Evolutionary conservation across 2,329 filamentous ascomycete species (phyloP), one percentile per base, ranked within the genome.

Genomic region (Mollisiaceae sp.): DNA sequence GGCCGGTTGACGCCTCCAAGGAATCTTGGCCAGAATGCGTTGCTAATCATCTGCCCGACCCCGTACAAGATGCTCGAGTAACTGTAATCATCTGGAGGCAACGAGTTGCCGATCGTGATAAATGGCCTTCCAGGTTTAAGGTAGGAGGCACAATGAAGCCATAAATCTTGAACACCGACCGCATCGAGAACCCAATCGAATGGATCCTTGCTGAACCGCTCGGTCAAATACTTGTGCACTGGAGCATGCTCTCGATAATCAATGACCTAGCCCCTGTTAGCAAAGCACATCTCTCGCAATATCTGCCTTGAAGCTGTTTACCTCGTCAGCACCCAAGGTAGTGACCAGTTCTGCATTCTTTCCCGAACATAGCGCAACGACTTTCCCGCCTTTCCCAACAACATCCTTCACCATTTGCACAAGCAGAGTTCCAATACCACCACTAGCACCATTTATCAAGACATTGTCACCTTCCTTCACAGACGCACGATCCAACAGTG

Each of bases 371-470:
- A 85, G 78, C 0, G 75, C 83, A 0, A 80, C 79, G 1, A 86
- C 78, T 58, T 75, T 72, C 2, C 82, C 83, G 0, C 76, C 73
- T 60, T 75, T 67, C 47, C 80, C 77, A 67, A 82, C 77, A n/a
- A 69, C 73, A 15, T 75, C 35, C 35, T 50, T 75, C 54, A 72
- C 75, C 75, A 83, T 78, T 74, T 85, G 83, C 56, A 83, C 74
- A 1, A 79, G 75, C 59, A 84, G 69, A 22, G 78, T 77, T 14
- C 83, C 83, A 6, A 85, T 80, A 14, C 82, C 83, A 0, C 83
- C 83, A 68, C 82, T 83, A 22, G 81, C 83, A 3, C 82, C 83
- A 67, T 84, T 83, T 4, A 85, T 75, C 56, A 85, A 69, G 41
- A 84, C 80, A 2, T 77, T 73, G 43, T 79, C 75, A 0, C 82